Conservation (phyloP, 2,329 filamentous ascomycete species). For the Aaosphaeria pasadenensis region DNA sequence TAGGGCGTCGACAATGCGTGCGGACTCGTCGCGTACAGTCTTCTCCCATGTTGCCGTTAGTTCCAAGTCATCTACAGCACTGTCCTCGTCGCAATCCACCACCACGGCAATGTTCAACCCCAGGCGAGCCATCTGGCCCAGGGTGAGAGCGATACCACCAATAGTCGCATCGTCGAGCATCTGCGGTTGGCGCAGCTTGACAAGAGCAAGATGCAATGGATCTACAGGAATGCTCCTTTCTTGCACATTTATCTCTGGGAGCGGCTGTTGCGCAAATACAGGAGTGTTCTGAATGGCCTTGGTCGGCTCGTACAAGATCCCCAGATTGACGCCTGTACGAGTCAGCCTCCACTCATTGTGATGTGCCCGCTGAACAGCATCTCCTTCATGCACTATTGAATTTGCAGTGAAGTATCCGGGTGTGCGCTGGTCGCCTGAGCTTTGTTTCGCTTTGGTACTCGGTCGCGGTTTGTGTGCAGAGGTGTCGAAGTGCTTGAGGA, state of each 20-base stretch:
- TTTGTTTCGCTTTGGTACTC: conserved; percentile 6
- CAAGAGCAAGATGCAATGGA: conserved; percentile 72
- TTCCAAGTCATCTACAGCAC: conserved; percentile 25
- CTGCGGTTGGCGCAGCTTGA: conserved; percentile 78
- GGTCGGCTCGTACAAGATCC: conserved; percentile 58
- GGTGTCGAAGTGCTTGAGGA: conserved; percentile 77
- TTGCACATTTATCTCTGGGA: conserved; percentile 33
- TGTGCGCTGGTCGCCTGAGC: not conserved
- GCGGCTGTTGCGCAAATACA: conserved; percentile 56
- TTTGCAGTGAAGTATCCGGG: not conserved
- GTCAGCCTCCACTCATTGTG: conserved; percentile 35
- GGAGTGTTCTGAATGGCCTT: conserved; percentile 58
- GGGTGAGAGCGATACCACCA: conserved; percentile 73
- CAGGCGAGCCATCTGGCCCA: conserved; percentile 78
- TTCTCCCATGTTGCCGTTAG: conserved; percentile 36
- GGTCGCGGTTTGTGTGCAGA: conserved; percentile 12
- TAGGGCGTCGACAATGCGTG: conserved; percentile 72
- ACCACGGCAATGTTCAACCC: conserved; percentile 82
- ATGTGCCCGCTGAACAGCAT: conserved; percentile 17
- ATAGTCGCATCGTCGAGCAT: conserved; percentile 66
- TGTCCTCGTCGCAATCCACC: conserved; percentile 63
- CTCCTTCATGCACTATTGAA: not conserved
- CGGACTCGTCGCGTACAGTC: conserved; percentile 61
- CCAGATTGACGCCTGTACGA: conserved; percentile 57
- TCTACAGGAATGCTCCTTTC: conserved; percentile 29